Base-by-base conservation (phyloP, 352 stramenopile species). In the Pythium periplocum region DNA sequence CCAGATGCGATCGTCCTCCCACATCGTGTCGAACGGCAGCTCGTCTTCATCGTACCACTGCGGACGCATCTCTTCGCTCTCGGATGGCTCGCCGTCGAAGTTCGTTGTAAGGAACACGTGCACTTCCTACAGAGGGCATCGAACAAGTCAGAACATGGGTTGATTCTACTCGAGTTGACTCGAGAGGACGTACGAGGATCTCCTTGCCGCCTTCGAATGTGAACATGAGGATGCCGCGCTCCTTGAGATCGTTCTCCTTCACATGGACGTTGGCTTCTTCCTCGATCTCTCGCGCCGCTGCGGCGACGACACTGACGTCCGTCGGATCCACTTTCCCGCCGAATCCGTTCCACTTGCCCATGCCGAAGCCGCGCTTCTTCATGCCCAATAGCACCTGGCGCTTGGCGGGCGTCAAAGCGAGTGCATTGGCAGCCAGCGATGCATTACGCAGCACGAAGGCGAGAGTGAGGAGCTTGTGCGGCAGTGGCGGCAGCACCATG, bases 321-420 rank as follows among this genome's bases (percentile, higher is more conserved):
- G 62, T 72, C 3, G 51, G 31, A 45, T 90, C 78, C 9, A 93
- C 64, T 69, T 93, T 93, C 26, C 82, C 82, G 39, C 82, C 82
- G 53, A 90, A 91, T 11, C 82, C 77, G 55, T 90, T 92, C 74
- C 74, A 90, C 51, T 90, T 89, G 37, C 77, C 78, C 34, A 57
- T 40, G 17, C 82, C 82, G 53, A 91, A 89, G 26, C 82, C 82
- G 26, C 78, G 69, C 49, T 93, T 93, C 62, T 93, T 93, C 49
- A 88, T 71, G 1, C 80, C 80, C 10, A 87, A 55, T 41, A 86
- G 56, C 17, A 85, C 61, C 42, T 83, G 53, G 33, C 31, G 43
- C 41, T 38, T 50, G 4, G 37, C 4, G 32, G 42, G 7, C 3
- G 47, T 12, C 11, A 8, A 33, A 6, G 26, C 17, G 4, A 31